Conservation (phyloP, 139 green algal species). For the Nannochloris sp. region DNA sequence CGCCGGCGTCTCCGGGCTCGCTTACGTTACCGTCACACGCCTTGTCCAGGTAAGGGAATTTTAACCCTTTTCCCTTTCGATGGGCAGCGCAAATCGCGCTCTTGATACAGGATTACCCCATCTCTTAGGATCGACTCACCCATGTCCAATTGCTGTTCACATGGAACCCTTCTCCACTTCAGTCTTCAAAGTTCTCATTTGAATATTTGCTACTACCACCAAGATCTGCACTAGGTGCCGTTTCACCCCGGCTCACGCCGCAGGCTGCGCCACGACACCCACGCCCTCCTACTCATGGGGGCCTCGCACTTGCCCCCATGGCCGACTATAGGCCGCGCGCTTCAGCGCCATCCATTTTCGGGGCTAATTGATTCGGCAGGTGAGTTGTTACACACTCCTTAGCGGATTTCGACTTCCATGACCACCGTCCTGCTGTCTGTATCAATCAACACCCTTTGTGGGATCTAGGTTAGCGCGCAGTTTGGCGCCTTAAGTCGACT, state of each 20-base stretch:
- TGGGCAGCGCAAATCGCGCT: constrained; percentile 59
- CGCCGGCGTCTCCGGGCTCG: constrained; percentile 72
- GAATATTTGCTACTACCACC: constrained; percentile 94
- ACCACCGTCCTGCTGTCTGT: constrained; percentile 91
- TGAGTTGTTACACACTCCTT: constrained; percentile 98
- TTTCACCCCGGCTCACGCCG: constrained; percentile 76
- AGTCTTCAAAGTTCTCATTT: constrained; percentile 92
- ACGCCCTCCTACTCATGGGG: constrained; percentile 87
- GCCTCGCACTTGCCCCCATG: constrained; percentile 78
- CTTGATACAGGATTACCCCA: constrained; percentile 83
- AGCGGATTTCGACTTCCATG: constrained; percentile 97
- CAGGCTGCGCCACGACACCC: constrained; percentile 69
- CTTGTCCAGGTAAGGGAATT: constrained; percentile 86
- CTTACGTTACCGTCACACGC: constrained; percentile 75
- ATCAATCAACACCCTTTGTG: constrained; percentile 94
- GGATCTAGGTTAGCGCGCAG: constrained; percentile 88
- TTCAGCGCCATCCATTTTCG: constrained; percentile 96
- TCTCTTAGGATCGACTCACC: constrained; percentile 92
- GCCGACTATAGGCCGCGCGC: constrained; percentile 79
- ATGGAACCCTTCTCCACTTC: constrained; percentile 91
- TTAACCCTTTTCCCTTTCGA: constrained; percentile 92
- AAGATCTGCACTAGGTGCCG: constrained; percentile 86
- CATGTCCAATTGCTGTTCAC: constrained; percentile 94
- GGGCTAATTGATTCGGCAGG: constrained; percentile 94
- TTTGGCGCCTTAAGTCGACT: constrained; percentile 83